Conservation (phyloP, 202 grass and related monocot species). For the Musa balbisiana region DNA sequence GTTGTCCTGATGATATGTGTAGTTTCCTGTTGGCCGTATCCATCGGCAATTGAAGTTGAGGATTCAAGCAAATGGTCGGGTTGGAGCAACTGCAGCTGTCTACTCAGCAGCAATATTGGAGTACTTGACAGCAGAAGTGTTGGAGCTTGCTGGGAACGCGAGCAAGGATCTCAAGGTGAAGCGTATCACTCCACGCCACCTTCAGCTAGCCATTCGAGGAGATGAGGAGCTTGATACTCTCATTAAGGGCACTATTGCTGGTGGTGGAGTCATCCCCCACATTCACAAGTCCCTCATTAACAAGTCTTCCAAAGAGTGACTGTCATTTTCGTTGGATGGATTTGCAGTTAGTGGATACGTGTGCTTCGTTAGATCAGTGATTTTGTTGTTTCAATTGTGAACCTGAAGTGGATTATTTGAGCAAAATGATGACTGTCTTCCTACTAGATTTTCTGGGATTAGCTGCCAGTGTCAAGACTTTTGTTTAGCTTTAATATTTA, state of each 20-base stretch:
- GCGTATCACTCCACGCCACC: constrained; percentile 70
- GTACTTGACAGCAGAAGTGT: constrained; percentile 52
- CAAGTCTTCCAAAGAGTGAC: constrained; percentile 78
- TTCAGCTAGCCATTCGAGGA: constrained; percentile 69
- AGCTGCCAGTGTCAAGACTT: too few species aligned
- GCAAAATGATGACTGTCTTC: too few species aligned
- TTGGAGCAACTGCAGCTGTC: constrained; percentile 58
- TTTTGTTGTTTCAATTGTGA: background rate
- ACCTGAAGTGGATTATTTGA: background rate
- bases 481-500: too few species aligned
- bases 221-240: constrained; percentile 73
- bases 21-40: constrained; percentile 67
- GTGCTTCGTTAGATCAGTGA: too few species aligned
- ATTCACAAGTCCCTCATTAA: constrained; percentile 85
- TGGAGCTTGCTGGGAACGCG: constrained; percentile 61
- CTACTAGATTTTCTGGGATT: too few species aligned
- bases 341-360: background rate
- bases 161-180: constrained; percentile 84
- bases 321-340: background rate
- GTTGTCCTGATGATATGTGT: constrained; percentile 1
- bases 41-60: constrained; percentile 61
- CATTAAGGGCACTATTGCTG: constrained; percentile 77
- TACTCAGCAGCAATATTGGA: constrained; percentile 68
- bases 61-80: constrained; percentile 53
- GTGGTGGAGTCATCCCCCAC: constrained; percentile 71